phyloP scores from a whole-genome alignment of 1,284 basidiomycete species.

The Phenoliferia sp. region DNA sequence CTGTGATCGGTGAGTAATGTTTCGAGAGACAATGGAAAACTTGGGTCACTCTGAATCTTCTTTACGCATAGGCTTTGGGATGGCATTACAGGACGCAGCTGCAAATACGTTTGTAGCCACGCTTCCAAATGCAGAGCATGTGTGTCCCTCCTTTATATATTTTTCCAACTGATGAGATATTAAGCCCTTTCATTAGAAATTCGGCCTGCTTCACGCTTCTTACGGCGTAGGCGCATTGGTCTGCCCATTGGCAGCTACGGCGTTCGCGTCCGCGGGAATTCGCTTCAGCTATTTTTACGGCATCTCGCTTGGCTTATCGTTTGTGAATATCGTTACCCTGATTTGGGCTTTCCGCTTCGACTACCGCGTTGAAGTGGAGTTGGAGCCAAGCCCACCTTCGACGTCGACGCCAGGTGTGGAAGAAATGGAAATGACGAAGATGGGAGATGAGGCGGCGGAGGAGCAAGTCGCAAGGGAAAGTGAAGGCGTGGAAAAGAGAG shows the following conservation, averaged over 20 bases:
- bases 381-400: background rate
- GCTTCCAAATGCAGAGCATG: constrained; percentile 13
- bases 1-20: constrained; percentile 11
- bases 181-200: background rate
- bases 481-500: background rate
- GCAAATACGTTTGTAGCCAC: constrained; percentile 26
- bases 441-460: background rate
- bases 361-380: constrained; percentile 14
- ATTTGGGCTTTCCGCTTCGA: constrained; percentile 24
- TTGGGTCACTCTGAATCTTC: background rate
- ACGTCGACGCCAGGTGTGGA: background rate
- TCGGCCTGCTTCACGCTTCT: constrained; percentile 22
- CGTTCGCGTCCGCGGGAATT: constrained; percentile 20
- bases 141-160: background rate
- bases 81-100: constrained; percentile 22
- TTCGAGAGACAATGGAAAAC: background rate
- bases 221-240: constrained; percentile 25
- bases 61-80: constrained; percentile 8
- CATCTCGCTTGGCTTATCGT: constrained; percentile 20
- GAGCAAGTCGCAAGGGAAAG: too few relatives aligned
- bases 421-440: background rate
- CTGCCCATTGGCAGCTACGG: constrained; percentile 26
- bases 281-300: constrained; percentile 25
- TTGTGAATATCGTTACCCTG: constrained; percentile 10
- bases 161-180: background rate